phyloP scores from a whole-genome alignment of 2,329 filamentous ascomycete species.

The Aureobasidium sp. region DNA sequence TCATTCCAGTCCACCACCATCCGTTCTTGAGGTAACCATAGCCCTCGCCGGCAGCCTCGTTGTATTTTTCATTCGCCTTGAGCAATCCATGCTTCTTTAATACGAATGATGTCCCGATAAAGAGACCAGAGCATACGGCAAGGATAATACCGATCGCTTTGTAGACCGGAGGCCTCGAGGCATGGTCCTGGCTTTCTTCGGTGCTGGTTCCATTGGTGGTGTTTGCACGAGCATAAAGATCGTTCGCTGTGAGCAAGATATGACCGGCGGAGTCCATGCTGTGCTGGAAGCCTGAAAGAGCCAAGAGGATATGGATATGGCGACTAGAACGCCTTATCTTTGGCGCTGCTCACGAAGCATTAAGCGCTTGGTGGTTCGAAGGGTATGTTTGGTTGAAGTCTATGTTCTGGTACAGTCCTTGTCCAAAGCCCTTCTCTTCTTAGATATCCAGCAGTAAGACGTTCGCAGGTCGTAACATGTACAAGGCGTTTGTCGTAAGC shows the following conservation, averaged over 20 bases:
- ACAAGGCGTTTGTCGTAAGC: background rate
- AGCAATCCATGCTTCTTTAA: constrained; percentile 89
- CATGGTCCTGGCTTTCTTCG: constrained; percentile 17
- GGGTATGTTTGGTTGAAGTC: background rate
- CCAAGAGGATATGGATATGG: background rate
- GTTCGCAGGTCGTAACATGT: background rate
- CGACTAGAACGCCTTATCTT: constrained; percentile 2
- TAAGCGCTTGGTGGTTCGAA: background rate
- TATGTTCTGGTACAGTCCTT: background rate
- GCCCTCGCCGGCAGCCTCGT: constrained; percentile 89
- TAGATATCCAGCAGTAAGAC: background rate
- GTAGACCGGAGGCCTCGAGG: constrained; percentile 50
- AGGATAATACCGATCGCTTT: constrained; percentile 81
- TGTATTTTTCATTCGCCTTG: constrained; percentile 90
- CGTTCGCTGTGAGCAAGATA: constrained; percentile 32
- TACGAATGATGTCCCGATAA: constrained; percentile 92
- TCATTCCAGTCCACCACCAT: constrained; percentile 96
- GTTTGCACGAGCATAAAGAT: constrained; percentile 38
- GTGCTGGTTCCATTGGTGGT: constrained; percentile 19
- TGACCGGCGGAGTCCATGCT: constrained; percentile 37
- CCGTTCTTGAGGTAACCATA: constrained; percentile 94
- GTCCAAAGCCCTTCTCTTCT: background rate
- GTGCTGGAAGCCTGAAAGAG: background rate
- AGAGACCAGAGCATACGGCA: constrained; percentile 77
- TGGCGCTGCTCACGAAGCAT: constrained; percentile 5